Conservation (phyloP, 2,329 filamentous ascomycete species). For the Aspergillus sp. region DNA sequence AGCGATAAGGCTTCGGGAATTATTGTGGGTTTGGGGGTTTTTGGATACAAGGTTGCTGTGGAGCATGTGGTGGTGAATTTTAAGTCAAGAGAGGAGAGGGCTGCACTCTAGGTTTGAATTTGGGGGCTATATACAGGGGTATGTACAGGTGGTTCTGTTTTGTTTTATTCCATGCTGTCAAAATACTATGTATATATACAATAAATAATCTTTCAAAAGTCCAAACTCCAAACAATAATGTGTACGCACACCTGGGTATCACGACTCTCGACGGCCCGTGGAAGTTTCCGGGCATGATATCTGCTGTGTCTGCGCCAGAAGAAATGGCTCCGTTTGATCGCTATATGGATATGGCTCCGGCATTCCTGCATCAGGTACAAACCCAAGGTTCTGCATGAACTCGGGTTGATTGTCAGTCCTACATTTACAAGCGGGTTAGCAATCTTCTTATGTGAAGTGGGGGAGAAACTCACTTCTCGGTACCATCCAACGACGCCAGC, state of each 20-base stretch:
- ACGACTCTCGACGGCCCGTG: constrained; percentile 7
- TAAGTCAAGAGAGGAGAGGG: constrained; percentile 24
- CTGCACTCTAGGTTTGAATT: constrained; percentile 6
- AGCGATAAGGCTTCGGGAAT: constrained; percentile 69
- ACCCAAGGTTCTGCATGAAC: constrained; percentile 35
- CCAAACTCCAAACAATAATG: neutral
- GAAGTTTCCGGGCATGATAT: constrained; percentile 13
- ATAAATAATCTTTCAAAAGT: neutral
- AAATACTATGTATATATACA: neutral
- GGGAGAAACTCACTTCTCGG: constrained; percentile 35
- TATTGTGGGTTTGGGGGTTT: constrained; percentile 61
- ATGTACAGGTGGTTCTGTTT: neutral
- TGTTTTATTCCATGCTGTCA: neutral
- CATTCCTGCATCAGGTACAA: constrained; percentile 29
- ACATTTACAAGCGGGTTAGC: constrained; percentile 7
- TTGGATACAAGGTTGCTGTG: constrained; percentile 56
- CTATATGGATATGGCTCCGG: constrained; percentile 32
- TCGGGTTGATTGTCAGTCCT: constrained; percentile 30
- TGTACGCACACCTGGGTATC: neutral
- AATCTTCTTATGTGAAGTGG: too few species aligned
- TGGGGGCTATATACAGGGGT: neutral
- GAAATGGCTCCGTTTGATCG: constrained; percentile 27
- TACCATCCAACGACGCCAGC: constrained; percentile 50
- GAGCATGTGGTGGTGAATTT: constrained; percentile 43
- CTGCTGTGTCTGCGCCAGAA: constrained; percentile 26